Conservation (phyloP, 2,329 filamentous ascomycete genomes). For the Chaetomium sp. region DNA sequence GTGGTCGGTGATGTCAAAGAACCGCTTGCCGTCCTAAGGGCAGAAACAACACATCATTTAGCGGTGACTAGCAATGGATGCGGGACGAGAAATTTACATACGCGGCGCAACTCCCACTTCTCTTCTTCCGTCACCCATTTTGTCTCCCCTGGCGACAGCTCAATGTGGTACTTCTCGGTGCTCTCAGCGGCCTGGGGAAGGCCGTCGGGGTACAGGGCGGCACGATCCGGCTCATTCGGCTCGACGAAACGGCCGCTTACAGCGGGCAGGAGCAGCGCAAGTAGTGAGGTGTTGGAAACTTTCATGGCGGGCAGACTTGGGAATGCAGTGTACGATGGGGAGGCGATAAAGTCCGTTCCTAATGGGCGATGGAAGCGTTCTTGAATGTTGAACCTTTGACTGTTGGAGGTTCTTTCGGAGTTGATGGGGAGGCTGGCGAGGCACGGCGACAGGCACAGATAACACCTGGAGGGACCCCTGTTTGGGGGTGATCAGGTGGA, state of each 20-base stretch:
- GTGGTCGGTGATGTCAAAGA: conserved; percentile 89
- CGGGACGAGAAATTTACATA: conserved; percentile 37
- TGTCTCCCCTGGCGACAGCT: conserved; percentile 75
- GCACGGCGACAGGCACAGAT: neutral
- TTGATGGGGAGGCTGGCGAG: neutral
- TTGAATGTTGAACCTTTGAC: neutral
- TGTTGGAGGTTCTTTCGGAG: neutral
- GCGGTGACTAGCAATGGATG: neutral
- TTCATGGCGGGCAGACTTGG: conserved; percentile 38
- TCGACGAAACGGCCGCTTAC: conserved; percentile 53
- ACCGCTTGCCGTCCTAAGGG: conserved; percentile 69
- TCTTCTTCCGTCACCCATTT: conserved; percentile 88
- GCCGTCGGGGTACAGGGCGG: conserved; percentile 42
- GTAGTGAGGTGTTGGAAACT: conserved; percentile 44
- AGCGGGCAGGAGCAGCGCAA: conserved; percentile 50
- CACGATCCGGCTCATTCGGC: conserved; percentile 42
- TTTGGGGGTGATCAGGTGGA: neutral
- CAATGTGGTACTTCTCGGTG: conserved; percentile 63
- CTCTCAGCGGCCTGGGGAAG: conserved; percentile 25
- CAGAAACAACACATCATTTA: conserved; percentile 12
- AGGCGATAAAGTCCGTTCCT: too few species aligned
- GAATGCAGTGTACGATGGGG: too few species aligned
- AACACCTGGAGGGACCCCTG: neutral
- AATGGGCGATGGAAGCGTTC: neutral
- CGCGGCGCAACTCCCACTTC: conserved; percentile 85